Evolutionary conservation across 140 eudicot species (phyloP).

Genomic region (Artemisia princeps): DNA sequence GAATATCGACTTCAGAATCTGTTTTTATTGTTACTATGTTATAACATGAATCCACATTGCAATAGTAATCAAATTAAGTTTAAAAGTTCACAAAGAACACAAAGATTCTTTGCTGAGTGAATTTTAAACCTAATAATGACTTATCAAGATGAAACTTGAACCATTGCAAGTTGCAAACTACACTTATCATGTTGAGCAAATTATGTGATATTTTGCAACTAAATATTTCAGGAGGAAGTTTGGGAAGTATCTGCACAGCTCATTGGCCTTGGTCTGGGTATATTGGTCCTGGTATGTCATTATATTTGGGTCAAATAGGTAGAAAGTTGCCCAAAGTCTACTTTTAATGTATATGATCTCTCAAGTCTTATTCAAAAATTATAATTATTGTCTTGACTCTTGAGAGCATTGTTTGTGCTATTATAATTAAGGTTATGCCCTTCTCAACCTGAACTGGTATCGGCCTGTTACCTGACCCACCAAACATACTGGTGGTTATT

Average conservation of each 20-base stretch:
- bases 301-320: not conserved
- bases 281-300: slow-evolving; percentile 57
- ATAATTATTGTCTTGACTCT: not conserved
- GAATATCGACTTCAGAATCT: not conserved
- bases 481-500: not conserved
- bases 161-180: not conserved
- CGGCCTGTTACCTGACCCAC: not conserved
- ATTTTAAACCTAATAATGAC: not conserved
- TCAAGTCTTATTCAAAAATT: not conserved
- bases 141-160: not conserved
- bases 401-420: not conserved
- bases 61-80: not conserved
- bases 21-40: not conserved
- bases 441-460: not conserved
- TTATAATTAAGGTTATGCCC: not conserved
- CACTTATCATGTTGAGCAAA: slow-evolving; percentile 3
- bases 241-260: slow-evolving; percentile 99
- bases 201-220: slow-evolving; percentile 14
- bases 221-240: slow-evolving; percentile 73
- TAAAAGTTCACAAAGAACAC: not conserved
- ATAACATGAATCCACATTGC: not conserved
- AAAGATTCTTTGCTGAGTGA: not conserved
- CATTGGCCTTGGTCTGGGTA: slow-evolving; percentile 83
- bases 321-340: not conserved
- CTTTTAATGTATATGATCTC: not conserved